Evolutionary conservation across 2,329 filamentous ascomycete species (phyloP).

Genomic region (Ascochyta viciae-villosae): DNA sequence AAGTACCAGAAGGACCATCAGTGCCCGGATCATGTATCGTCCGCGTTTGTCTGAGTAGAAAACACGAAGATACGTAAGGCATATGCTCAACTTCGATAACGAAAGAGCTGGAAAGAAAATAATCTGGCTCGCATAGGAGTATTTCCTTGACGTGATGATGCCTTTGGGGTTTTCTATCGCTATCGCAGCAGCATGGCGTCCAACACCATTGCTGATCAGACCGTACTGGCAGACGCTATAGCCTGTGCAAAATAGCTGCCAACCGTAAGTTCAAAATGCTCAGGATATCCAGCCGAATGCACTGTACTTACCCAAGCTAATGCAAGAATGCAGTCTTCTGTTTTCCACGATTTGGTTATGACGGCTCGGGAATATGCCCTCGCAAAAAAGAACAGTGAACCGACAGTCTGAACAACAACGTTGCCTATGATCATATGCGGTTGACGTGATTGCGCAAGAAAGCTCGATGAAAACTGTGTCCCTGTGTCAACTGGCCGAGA

Average conservation of each 20-base stretch:
- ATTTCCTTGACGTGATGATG: constrained; percentile 23
- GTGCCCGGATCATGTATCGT: constrained; percentile 23
- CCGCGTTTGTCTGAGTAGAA: constrained; percentile 25
- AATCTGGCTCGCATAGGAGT: constrained; percentile 28
- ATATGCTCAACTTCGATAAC: constrained; percentile 32
- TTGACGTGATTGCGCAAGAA: constrained; percentile 21
- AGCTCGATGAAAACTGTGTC: constrained; percentile 6
- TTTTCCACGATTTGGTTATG: constrained; percentile 25
- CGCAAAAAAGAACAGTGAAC: constrained; percentile 26
- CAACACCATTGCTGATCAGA: constrained; percentile 25
- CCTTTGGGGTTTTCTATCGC: constrained; percentile 5
- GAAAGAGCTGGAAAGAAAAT: constrained; percentile 24
- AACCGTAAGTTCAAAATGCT: not conserved
- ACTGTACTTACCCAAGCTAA: constrained; percentile 25
- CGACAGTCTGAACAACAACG: constrained; percentile 20
- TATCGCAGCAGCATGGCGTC: constrained; percentile 22
- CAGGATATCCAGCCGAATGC: not conserved
- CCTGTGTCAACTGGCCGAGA: not conserved
- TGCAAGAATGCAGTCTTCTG: constrained; percentile 27
- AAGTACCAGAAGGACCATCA: constrained; percentile 20
- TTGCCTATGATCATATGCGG: constrained; percentile 29
- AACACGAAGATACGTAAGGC: constrained; percentile 31
- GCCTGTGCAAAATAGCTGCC: constrained; percentile 24
- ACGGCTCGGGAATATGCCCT: constrained; percentile 27
- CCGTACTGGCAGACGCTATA: constrained; percentile 33